A percentile compares a stretch with the other conserved stretches of the same genome.
These are phyloP conservation scores for Arachnopeziza araneosa DNA, from an alignment of 2,329 filamentous ascomycete genomes.

Conservation along the genomic window DNA sequence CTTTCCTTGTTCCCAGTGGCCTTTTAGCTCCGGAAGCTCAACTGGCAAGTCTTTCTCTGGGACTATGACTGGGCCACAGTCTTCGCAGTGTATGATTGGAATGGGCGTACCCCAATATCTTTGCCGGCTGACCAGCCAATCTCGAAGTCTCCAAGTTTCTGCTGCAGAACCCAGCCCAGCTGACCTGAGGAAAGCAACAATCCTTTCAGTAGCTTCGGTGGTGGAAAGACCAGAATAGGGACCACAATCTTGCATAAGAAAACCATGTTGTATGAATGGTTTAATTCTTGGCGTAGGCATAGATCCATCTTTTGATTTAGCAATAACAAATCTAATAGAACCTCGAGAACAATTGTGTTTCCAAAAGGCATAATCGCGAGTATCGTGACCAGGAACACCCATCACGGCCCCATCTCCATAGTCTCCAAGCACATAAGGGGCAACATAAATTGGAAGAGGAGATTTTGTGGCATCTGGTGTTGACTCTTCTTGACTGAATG, in stretches of 20 bases:
- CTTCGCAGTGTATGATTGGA: conserved; percentile 74
- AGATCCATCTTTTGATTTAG: conserved; percentile 39
- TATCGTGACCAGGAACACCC: conserved; percentile 84
- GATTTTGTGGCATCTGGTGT: conserved; percentile 46
- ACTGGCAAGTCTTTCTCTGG: conserved; percentile 73
- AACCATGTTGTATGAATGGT: conserved; percentile 60
- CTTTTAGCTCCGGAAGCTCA: conserved; percentile 61
- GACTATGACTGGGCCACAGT: conserved; percentile 75
- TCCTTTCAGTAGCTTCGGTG: conserved; percentile 51
- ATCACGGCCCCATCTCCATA: conserved; percentile 87
- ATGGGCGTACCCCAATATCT: conserved; percentile 90
- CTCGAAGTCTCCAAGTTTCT: conserved; percentile 74
- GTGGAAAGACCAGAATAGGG: conserved; percentile 60
- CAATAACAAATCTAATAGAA: conserved; percentile 58
- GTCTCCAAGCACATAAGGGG: conserved; percentile 78
- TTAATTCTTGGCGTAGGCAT: conserved; percentile 40
- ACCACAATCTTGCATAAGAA: conserved; percentile 61
- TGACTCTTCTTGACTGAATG: conserved; percentile 51
- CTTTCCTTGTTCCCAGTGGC: conserved; percentile 62
- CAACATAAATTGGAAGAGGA: conserved; percentile 69
- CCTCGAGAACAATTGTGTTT: conserved; percentile 57
- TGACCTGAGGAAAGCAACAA: conserved; percentile 51
- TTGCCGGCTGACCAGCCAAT: conserved; percentile 91
- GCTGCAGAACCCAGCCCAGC: conserved; percentile 53
- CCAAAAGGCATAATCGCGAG: conserved; percentile 76